Base-by-base conservation (phyloP, 148 eudicot species). In the Silene uniflora region DNA sequence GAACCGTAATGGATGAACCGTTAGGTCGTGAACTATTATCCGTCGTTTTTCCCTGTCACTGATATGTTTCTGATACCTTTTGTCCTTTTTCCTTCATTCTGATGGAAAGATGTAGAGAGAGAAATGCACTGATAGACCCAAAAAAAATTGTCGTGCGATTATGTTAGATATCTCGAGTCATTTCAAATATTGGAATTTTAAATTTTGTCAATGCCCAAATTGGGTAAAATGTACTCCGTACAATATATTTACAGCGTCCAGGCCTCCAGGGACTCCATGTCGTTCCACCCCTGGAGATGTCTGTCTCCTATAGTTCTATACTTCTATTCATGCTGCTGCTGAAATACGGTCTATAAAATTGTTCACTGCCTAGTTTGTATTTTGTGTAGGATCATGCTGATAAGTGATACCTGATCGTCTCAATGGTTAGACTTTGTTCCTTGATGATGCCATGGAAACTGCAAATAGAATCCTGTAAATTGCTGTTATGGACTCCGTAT, bases 391-490 rank as follows among this genome's bases (percentile, higher is more conserved):
- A 24, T 17, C 49, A 35, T 35, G 69, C 69, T 66, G 47, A n/a
- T n/a, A n/a, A n/a, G n/a, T n/a, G n/a, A 66, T 35, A 8, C 69
- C 47, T 35, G 69, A 35, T 14, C n/a, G 42, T 32, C 69, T 35
- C 7, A 35, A 14, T 21, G 13, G 12, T 29, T 65, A 16, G 69
- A 5, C 2, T 27, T 16, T 29, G 19, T 32, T 65, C 47, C 27
- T 0, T 29, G 22, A 29, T 32, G 69, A 66, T 66, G 69, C 47
- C 11, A 2, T 66, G 69, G 69, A 62, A 62, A 62, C 67, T 62
- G 67, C 67, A 62, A 25, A 66, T 66, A 66, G 47, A 66, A 35
- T 66, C 47, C 4, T 68, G 72, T 42, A 42, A 46, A 68, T 68
- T 68, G 72, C 72, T 21, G 52, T 5, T 42, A 66, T 29, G 69